A percentile compares a stretch with the other conserved stretches of the same genome.
phyloP scores from a whole-genome alignment of 345 rosid genomes.

The Salix viminalis region DNA sequence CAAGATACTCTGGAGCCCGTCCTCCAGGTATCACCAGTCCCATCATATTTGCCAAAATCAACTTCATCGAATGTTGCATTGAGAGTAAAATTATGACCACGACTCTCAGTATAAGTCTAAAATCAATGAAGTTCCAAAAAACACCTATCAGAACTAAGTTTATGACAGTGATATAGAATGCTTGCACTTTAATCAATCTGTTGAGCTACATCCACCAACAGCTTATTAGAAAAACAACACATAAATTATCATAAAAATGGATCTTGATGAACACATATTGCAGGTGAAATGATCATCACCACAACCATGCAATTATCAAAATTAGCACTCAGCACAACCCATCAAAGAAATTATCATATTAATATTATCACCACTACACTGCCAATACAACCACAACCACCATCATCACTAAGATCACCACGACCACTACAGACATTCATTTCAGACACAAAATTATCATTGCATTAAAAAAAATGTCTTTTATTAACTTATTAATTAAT shows the following conservation, averaged over 20 bases:
- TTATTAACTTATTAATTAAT: no score
- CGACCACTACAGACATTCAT: no score
- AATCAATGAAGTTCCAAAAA: not conserved
- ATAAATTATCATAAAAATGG: slow-evolving; percentile 27
- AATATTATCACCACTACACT: no score
- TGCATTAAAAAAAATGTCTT: no score
- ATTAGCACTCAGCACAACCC: no score
- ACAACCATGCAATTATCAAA: no score
- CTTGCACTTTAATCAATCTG: not conserved
- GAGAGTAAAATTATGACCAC: slow-evolving; percentile 77
- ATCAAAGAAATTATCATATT: no score
- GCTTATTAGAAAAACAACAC: slow-evolving; percentile 18
- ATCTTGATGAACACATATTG: not conserved
- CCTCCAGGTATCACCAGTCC: slow-evolving; percentile 85
- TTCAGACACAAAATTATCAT: no score
- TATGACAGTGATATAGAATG: slow-evolving; percentile 34
- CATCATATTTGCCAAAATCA: slow-evolving; percentile 55
- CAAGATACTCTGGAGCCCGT: slow-evolving; percentile 87
- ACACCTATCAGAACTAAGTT: slow-evolving; percentile 13
- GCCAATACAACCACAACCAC: no score
- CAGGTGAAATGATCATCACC: not conserved
- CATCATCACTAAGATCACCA: no score
- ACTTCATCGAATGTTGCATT: slow-evolving; percentile 79
- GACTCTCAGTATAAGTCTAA: slow-evolving; percentile 65
- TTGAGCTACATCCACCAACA: no score